Evolutionary conservation across 257 asterid species (phyloP).

Genomic region (Primulina tabacum): DNA sequence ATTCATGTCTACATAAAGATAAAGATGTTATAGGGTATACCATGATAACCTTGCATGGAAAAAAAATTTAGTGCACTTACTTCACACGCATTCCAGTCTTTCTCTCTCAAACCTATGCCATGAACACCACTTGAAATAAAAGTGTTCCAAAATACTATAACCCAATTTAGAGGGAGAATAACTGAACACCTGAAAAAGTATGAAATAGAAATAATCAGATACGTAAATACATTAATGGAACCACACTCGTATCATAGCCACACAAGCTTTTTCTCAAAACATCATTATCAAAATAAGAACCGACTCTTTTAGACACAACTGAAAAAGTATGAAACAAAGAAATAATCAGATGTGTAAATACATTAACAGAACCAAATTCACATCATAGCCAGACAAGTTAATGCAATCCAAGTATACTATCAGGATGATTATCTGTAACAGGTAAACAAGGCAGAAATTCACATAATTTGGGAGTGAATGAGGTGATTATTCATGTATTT

Average conservation of each 20-base stretch:
- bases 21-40: conserved; percentile 1
- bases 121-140: conserved; percentile 63
- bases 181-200: conserved; percentile 62
- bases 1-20: conserved; percentile 58
- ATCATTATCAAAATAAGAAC: not conserved
- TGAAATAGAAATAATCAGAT: conserved; percentile 14
- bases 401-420: not conserved
- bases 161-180: conserved; percentile 83
- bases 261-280: not conserved
- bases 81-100: not conserved
- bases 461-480: no score
- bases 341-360: no score
- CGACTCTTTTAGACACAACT: conserved; percentile 4
- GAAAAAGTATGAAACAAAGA: not conserved
- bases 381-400: no score
- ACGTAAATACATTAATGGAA: not conserved
- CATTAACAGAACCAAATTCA: no score
- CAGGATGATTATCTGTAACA: not conserved
- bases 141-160: conserved; percentile 68
- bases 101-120: conserved; percentile 24
- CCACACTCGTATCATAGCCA: not conserved
- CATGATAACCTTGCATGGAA: no score
- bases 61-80: conserved; percentile 26
- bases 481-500: no score
- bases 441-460: not conserved